Conservation (phyloP, 2,329 filamentous ascomycete species). For the Aureobasidium vineae region DNA sequence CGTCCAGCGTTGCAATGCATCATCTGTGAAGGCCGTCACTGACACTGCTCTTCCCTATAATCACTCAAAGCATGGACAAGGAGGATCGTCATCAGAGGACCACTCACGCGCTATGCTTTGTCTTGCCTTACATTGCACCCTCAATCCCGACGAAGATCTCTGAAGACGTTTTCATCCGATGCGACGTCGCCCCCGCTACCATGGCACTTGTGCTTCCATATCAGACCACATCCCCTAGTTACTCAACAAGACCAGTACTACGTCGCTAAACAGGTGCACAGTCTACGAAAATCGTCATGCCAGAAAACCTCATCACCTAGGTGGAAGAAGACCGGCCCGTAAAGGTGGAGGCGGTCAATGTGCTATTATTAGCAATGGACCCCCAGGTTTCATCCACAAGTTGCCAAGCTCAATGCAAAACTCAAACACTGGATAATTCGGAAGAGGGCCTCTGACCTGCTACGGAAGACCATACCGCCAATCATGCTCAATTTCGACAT, state of each 20-base stretch:
- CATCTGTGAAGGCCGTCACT: not conserved
- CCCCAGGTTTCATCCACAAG: constrained; percentile 10
- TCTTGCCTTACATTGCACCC: not conserved
- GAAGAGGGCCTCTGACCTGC: not conserved
- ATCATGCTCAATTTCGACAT: too few species aligned
- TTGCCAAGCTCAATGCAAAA: constrained; percentile 1
- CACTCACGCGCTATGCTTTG: not conserved
- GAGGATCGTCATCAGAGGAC: constrained; percentile 11
- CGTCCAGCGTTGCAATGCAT: not conserved
- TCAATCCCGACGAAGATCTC: not conserved
- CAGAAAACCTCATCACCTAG: not conserved
- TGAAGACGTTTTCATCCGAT: constrained; percentile 1
- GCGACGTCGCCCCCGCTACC: not conserved
- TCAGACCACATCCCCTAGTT: not conserved
- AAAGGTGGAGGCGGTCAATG: constrained; percentile 3
- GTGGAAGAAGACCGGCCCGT: constrained; percentile 12
- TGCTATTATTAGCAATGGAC: constrained; percentile 16
- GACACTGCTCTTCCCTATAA: not conserved
- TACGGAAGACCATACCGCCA: not conserved
- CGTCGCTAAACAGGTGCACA: constrained; percentile 1
- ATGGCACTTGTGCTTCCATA: too few species aligned
- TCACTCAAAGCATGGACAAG: not conserved
- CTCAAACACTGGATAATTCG: constrained; percentile 8
- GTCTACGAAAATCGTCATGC: constrained; percentile 2
- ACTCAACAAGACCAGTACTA: not conserved